phyloP scores from a whole-genome alignment of 73 alveolate species.

The Paramecium pentaurelia region DNA sequence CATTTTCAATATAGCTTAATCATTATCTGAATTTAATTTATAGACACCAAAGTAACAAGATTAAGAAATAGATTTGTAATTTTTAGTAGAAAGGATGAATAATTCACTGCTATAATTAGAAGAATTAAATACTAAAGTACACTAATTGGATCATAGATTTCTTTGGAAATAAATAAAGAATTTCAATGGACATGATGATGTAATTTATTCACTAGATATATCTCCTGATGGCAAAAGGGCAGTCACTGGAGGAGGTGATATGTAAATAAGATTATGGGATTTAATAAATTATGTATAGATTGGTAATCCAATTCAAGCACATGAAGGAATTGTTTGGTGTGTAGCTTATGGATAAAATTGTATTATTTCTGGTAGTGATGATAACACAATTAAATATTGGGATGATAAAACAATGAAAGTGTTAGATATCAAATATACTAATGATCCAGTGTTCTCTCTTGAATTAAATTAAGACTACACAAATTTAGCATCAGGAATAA shows the following conservation, averaged over 20 bases:
- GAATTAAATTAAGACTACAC: background rate
- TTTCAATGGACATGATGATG: background rate
- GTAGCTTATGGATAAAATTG: background rate
- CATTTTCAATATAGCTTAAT: background rate
- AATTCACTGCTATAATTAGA: background rate
- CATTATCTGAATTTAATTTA: background rate
- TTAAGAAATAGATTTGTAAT: background rate
- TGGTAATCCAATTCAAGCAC: background rate
- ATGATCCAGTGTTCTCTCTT: slow-evolving; percentile 18
- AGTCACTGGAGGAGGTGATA: slow-evolving; percentile 28
- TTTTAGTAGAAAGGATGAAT: background rate
- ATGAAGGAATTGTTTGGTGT: slow-evolving; percentile 35
- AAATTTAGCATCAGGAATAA: background rate
- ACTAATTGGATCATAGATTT: background rate
- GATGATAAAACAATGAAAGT: background rate
- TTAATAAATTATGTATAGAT: background rate
- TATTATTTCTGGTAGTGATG: slow-evolving; percentile 26
- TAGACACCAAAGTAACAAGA: background rate
- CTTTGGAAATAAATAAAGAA: background rate
- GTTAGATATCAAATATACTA: background rate
- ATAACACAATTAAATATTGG: slow-evolving; percentile 21
- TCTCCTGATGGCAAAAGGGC: background rate
- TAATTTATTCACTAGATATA: background rate
- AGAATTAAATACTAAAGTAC: background rate
- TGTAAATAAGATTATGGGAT: background rate